A percentile compares a stretch with the other conserved stretches of the same genome.
These are phyloP conservation scores for Boletellus ananiceps DNA, from an alignment of 768 basidiomycete genomes.

Conservation along the genomic window DNA sequence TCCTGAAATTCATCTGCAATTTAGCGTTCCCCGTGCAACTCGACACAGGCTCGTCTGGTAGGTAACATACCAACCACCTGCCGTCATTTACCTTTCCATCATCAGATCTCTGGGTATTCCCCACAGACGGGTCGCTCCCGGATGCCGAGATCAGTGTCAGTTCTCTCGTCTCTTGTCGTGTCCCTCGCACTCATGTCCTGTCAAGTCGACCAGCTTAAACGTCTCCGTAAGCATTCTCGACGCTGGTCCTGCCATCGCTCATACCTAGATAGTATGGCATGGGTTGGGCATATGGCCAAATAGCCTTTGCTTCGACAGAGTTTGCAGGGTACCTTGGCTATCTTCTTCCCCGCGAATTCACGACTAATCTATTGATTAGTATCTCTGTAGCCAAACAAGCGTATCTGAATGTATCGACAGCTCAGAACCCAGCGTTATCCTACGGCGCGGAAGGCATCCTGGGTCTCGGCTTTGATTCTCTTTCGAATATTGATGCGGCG, in stretches of 20 bases:
- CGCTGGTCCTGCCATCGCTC: background rate
- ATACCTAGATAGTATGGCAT: slow-evolving; percentile 59
- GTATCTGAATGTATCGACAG: slow-evolving; percentile 56
- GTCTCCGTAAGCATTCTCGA: slow-evolving; percentile 45
- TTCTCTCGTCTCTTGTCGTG: background rate
- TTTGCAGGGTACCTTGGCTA: slow-evolving; percentile 60
- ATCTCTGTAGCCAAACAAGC: slow-evolving; percentile 66
- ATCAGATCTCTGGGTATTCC: slow-evolving; percentile 69
- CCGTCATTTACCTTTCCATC: background rate
- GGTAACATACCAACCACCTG: background rate
- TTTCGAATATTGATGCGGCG: slow-evolving; percentile 65
- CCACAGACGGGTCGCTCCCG: slow-evolving; percentile 44
- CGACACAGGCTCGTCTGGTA: slow-evolving; percentile 67
- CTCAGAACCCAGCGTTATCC: slow-evolving; percentile 66
- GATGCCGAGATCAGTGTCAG: slow-evolving; percentile 46
- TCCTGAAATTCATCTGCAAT: background rate
- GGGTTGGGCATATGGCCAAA: slow-evolving; percentile 68
- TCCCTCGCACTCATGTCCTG: slow-evolving; percentile 4
- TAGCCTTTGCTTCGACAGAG: slow-evolving; percentile 56
- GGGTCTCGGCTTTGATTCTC: slow-evolving; percentile 73
- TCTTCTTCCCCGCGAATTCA: slow-evolving; percentile 2
- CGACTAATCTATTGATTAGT: slow-evolving; percentile 33
- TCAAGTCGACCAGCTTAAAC: slow-evolving; percentile 48
- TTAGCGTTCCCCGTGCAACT: slow-evolving; percentile 71
- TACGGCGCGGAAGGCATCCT: slow-evolving; percentile 71